Evolutionary conservation across 2,329 filamentous ascomycete species (phyloP).

Genomic region (Fusarium veterinarium): DNA sequence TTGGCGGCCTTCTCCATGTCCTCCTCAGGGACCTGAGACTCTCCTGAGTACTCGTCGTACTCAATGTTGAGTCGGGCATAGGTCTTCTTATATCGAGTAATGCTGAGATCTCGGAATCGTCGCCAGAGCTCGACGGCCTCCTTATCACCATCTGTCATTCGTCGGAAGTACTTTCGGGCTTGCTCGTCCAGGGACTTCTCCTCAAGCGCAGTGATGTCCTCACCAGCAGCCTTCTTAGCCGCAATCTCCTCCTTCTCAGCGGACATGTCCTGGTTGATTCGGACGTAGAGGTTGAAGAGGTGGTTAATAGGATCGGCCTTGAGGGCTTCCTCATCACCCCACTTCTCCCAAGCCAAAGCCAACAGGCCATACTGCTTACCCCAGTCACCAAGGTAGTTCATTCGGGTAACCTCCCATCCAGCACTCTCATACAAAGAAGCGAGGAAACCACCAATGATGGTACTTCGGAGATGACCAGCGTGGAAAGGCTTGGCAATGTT

Average conservation of each 20-base stretch:
- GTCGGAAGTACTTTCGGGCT: conserved; percentile 78
- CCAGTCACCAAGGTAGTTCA: conserved; percentile 65
- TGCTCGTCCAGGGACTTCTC: conserved; percentile 76
- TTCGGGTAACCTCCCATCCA: conserved; percentile 78
- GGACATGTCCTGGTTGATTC: conserved; percentile 75
- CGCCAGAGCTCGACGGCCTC: conserved; percentile 71
- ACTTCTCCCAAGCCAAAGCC: conserved; percentile 79
- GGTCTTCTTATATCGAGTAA: conserved; percentile 73
- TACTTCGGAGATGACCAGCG: conserved; percentile 80
- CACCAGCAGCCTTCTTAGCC: conserved; percentile 63
- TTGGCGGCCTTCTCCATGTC: conserved; percentile 73
- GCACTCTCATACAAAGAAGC: conserved; percentile 76
- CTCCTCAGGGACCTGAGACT: conserved; percentile 76
- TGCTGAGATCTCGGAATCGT: conserved; percentile 74
- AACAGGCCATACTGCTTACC: conserved; percentile 47
- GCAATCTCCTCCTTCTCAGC: conserved; percentile 76
- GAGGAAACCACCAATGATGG: conserved; percentile 83
- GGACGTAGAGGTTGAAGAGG: conserved; percentile 83
- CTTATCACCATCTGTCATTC: conserved; percentile 75
- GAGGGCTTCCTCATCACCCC: conserved; percentile 78
- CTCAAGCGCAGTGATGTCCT: conserved; percentile 61
- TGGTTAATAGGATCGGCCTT: conserved; percentile 82
- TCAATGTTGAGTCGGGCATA: conserved; percentile 77
- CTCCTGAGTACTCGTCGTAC: conserved; percentile 78
- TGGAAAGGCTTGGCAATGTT: conserved; percentile 91